phyloP scores from a whole-genome alignment of 2,329 filamentous ascomycete species.

The Rutstroemia sp. region DNA sequence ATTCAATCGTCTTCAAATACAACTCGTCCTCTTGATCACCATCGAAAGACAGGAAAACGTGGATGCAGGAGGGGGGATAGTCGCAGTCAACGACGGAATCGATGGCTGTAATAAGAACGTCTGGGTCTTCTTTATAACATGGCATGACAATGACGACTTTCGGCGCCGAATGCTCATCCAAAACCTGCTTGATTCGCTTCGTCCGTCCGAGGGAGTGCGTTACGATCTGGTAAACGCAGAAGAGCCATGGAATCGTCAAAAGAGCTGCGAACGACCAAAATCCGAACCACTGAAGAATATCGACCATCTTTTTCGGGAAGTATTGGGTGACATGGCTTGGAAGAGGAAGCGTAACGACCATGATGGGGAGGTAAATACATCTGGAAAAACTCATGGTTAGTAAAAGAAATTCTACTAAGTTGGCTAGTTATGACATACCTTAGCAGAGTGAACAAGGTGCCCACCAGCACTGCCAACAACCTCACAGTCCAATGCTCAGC shows the following conservation, averaged over 20 bases:
- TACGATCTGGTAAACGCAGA: constrained; percentile 86
- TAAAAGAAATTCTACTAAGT: not conserved
- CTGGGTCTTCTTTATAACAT: constrained; percentile 86
- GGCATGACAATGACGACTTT: constrained; percentile 97
- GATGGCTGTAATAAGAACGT: constrained; percentile 75
- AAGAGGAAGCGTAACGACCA: constrained; percentile 86
- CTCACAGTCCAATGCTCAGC: constrained; percentile 82
- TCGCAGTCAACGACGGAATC: constrained; percentile 91
- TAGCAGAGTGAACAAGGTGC: constrained; percentile 63
- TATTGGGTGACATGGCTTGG: constrained; percentile 63
- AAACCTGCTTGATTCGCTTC: constrained; percentile 73
- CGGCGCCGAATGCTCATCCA: constrained; percentile 79
- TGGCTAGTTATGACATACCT: constrained; percentile 45
- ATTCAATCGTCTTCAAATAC: constrained; percentile 78
- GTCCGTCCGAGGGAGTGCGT: constrained; percentile 77
- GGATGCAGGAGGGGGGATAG: constrained; percentile 85
- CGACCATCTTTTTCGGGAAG: constrained; percentile 64
- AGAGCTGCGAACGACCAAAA: constrained; percentile 89
- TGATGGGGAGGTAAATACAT: constrained; percentile 81
- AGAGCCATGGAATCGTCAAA: constrained; percentile 81
- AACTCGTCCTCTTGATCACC: constrained; percentile 83
- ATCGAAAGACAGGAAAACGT: constrained; percentile 93
- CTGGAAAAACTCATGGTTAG: constrained; percentile 35
- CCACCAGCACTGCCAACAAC: constrained; percentile 69
- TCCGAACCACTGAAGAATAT: constrained; percentile 82